Evolutionary conservation across 2,329 filamentous ascomycete genomes (phyloP), one percentile per base, ranked within the genome.

Genomic region (Ceratocystis harringtonii): DNA sequence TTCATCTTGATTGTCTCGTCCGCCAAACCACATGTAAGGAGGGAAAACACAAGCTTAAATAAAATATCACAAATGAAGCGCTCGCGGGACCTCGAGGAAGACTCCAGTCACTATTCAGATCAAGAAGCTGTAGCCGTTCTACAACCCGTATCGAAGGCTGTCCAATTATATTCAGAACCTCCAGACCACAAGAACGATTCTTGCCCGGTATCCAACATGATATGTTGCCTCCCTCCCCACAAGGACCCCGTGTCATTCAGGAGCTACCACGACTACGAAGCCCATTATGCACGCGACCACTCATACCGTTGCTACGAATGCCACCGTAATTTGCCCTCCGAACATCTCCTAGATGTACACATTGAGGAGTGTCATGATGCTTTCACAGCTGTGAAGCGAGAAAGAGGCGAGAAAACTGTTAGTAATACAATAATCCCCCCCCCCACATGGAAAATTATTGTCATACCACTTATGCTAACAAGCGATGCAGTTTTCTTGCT

Each of bases 281-380:
- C 86, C 7, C 94, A 99, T 74, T 96, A 96, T 76, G 81, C 79
- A 69, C 86, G 89, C 72, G 79, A 81, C 25, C 94, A 97, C 74
- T 83, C 84, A 68, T 92, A 96, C 74, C 84, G 92, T 55, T 99
- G 94, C 73, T 78, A 85, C 8, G 87, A 91, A 71, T 99, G 94
- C 74, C 80, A 82, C 65, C 90, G 84, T 73, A 97, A 96, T 73
- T 90, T 97, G 68, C 94, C 94, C 1, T 91, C 90, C 0, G 81
- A 86, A 44, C 86, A 92, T 73, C 85, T 94, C 65, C 79, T 99
- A 62, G 79, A 81, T 66, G 75, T 97, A 58, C 94, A 99, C 73
- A 92, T 96, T 69, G 85, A 92, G 70, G 94, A 97, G 75, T 89
- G 87, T 69, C 94, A 97, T 75, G 91, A 99, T 75, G 84, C 90